These are phyloP conservation scores for Echium plantagineum DNA, from an alignment of 257 asterid genomes.

Conservation along the genomic window DNA sequence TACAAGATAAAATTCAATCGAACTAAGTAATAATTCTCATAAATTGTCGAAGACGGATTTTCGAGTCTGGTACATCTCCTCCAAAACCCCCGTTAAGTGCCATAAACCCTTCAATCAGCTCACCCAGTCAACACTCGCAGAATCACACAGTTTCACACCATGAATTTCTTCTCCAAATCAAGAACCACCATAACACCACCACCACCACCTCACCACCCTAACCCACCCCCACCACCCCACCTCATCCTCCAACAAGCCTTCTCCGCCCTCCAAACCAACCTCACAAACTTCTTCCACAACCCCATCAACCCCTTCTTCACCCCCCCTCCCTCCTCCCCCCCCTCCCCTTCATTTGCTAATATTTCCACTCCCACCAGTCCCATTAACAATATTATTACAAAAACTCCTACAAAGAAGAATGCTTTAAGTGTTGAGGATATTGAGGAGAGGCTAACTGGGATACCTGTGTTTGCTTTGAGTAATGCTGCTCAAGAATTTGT, in stretches of 20 bases:
- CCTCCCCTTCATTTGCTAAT: slow-evolving; percentile 25
- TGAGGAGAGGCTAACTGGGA: slow-evolving; percentile 79
- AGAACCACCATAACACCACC: slow-evolving; percentile 3
- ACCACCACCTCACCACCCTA: no score
- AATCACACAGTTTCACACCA: not conserved
- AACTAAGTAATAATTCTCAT: no score
- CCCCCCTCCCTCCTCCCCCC: slow-evolving; percentile 25
- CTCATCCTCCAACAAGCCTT: slow-evolving; percentile 42
- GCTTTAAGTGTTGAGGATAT: slow-evolving; percentile 41
- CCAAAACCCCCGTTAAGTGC: no score
- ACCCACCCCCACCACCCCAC: slow-evolving; percentile 1
- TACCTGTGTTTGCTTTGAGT: slow-evolving; percentile 76
- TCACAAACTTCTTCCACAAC: slow-evolving; percentile 41
- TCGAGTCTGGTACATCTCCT: no score
- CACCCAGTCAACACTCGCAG: not conserved
- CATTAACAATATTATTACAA: not conserved
- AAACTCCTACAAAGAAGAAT: not conserved
- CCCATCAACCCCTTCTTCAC: slow-evolving; percentile 4
- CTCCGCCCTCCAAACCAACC: slow-evolving; percentile 48
- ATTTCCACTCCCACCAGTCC: slow-evolving; percentile 13
- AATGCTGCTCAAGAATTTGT: slow-evolving; percentile 65
- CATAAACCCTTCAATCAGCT: no score
- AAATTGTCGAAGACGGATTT: no score
- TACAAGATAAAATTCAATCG: no score
- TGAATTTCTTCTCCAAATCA: slow-evolving; percentile 50